phyloP scores from a whole-genome alignment of 164 flowering plant species.

The Magnolia officinalis region DNA sequence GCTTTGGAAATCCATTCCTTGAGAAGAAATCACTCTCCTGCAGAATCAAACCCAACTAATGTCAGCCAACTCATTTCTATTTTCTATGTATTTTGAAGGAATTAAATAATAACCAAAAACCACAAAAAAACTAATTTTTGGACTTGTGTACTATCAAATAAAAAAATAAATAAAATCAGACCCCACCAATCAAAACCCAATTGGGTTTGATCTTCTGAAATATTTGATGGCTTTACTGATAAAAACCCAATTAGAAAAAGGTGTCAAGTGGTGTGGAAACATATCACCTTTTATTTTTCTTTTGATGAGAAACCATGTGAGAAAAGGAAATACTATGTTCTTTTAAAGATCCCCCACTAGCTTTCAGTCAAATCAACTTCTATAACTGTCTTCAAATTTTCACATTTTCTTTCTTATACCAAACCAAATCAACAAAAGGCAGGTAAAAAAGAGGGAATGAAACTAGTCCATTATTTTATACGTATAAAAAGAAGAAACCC shows the following conservation, averaged over 20 bases:
- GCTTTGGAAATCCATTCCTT: constrained; percentile 64
- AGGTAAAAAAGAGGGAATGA: not conserved
- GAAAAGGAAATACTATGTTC: not conserved
- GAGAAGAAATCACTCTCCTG: constrained; percentile 85
- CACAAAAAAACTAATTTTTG: not conserved
- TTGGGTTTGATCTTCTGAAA: not conserved
- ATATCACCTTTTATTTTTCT: not conserved
- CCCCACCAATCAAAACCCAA: not conserved
- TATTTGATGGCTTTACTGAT: not conserved
- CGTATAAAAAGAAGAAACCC: not conserved
- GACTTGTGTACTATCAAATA: no score
- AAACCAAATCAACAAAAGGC: not conserved
- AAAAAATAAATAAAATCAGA: not conserved
- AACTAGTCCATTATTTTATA: not conserved
- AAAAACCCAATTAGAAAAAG: not conserved
- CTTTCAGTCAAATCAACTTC: constrained; percentile 3
- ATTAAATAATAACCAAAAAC: not conserved
- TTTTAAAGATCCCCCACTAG: not conserved
- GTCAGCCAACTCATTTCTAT: not conserved
- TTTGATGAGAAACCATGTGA: not conserved
- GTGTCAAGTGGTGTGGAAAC: not conserved
- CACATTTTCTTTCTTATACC: not conserved
- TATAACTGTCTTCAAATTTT: not conserved
- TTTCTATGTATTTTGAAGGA: not conserved
- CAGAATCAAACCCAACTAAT: constrained; percentile 3